These are phyloP conservation scores for Fusarium sp. DNA, from an alignment of 2,329 filamentous ascomycete genomes.

Conservation along the genomic window DNA sequence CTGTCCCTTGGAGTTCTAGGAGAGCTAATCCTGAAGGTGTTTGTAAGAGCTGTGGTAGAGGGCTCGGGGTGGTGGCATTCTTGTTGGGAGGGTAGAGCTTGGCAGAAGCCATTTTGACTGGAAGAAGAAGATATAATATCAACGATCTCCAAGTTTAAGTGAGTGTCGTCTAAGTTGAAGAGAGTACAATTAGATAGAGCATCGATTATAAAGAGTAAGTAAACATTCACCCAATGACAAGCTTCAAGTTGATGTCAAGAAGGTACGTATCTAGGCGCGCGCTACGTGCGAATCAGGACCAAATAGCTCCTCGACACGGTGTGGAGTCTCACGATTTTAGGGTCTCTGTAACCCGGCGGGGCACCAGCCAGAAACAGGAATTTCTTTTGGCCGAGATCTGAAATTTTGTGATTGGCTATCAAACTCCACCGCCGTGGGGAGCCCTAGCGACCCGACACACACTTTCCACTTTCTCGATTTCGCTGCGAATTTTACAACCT, in stretches of 20 bases:
- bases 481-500: conserved; percentile 54
- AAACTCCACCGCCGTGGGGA: conserved; percentile 46
- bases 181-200: neutral
- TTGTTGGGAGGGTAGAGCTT: conserved; percentile 60
- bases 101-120: conserved; percentile 54
- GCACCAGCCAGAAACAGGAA: conserved; percentile 24
- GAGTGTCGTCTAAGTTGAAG: no score
- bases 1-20: conserved; percentile 91
- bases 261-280: conserved; percentile 21
- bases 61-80: conserved; percentile 56
- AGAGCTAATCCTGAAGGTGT: conserved; percentile 92
- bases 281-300: neutral
- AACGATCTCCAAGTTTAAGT: neutral
- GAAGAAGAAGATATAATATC: neutral
- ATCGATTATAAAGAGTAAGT: no score
- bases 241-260: neutral
- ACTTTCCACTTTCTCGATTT: conserved; percentile 55
- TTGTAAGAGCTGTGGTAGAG: conserved; percentile 86
- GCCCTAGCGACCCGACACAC: conserved; percentile 61
- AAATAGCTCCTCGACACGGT: conserved; percentile 13
- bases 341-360: conserved; percentile 19
- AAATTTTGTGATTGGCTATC: conserved; percentile 54
- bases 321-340: neutral
- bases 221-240: neutral
- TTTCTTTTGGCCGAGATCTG: conserved; percentile 44